Evolutionary conservation across 179 eudicot genomes (phyloP), one percentile per base, ranked within the genome.

Genomic region (Spinacia oleracea): DNA sequence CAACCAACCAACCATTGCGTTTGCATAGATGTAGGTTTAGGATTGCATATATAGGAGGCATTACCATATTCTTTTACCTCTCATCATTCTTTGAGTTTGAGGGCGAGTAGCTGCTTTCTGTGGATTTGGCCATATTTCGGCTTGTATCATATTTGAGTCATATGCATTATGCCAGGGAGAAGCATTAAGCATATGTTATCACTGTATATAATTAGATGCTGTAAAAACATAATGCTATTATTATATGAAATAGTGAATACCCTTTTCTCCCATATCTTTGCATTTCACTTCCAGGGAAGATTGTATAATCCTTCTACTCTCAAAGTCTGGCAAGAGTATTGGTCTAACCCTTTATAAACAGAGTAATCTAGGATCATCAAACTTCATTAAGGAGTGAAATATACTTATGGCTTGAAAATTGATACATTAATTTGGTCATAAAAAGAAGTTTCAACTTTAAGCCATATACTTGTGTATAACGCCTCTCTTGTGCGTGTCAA

Each of bases 61-160:
- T 70, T 71, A 77, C 63, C 78, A 43, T 76, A 77, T 79, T 83
- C 78, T 79, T 80, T 79, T 65, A 34, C 66, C 83, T 68, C 80
- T 51, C 63, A 3, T 51, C 63, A 3, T 16, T 75, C 46, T 35
- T 15, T 25, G 45, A 56, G 68, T 35, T 15, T 25, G 45, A 56
- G 68, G 69, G 74, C 55, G 69, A 67, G 78, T 76, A 62, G 65
- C 67, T 63, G 60, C 48, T 27, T 75, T 40, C 50, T 31, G 34
- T 42, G 31, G 75, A 75, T 72, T 38, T 32, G 53, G 77, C 80
- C 55, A 38, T 64, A 14, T 53, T 72, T 23, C 5, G 18, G 76
- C 50, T 81, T 55, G 70, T 68, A n/a, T 14, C 72, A 51, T 38
- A 46, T 68, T 68, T 35, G 15, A 32, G 59, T 42, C 15, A 32